Base-by-base conservation (phyloP, 164 flowering plant genomes). In the Annona squamosa region DNA sequence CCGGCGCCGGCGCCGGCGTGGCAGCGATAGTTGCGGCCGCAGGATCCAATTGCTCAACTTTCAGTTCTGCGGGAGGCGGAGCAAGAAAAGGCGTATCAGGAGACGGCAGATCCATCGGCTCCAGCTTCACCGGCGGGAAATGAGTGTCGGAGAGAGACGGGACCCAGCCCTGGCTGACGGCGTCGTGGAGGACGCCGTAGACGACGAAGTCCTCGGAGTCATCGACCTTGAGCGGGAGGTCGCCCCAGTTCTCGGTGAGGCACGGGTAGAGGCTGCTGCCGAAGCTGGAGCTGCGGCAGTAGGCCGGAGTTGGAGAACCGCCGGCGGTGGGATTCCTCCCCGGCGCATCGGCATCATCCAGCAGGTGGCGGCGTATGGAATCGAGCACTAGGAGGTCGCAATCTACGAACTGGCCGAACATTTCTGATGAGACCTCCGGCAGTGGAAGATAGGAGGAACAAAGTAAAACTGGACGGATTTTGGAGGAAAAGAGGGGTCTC, bases 181-280 rank as follows among this genome's bases (percentile, higher is more conserved):
- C 97, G 62, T 92, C 95, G 6, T 81, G 86, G 63, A 92, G 85
- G 5, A 90, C 77, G 2, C 86, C 84, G 72, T 78, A 89, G 3
- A 92, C 75, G 1, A 92, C 73, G 97, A 94, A 90, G 71, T 94
- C 98, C 48, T 94, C 93, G 0, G 97, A 84, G 74, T 92, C 97
- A 63, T 92, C 85, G 26, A 77, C 89, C 69, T 85, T 88, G 4
- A 92, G 69, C 3, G 97, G 98, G 62, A 92, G 71, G 0, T 89
- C 94, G 1, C 97, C 97, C 98, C 94, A 89, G n/a, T 77, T 86
- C 0, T 9, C 12, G 3, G 66, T 18, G 5, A 70, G 67, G 4
- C 74, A 78, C 13, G 97, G 96, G 44, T 78, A 73, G 97, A 94
- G 90, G 0, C 98, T 97, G 17, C 71, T 78, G 68, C 83, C 76